phyloP scores from a whole-genome alignment of 192 early-diverging fungal species.

The Paraglomus brasilianum region DNA sequence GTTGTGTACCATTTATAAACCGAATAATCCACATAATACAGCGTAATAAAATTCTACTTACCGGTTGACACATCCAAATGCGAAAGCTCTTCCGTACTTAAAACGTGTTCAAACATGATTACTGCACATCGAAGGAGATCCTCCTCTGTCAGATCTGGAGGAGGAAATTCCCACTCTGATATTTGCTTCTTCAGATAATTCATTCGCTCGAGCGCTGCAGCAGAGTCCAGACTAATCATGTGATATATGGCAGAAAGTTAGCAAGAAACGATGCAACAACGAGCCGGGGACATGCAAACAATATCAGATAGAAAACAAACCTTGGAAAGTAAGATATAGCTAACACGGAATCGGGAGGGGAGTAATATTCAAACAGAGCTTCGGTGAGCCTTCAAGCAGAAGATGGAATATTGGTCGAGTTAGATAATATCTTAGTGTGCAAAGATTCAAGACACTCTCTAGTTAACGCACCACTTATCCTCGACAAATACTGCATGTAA shows the following conservation, averaged over 20 bases:
- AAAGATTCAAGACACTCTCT: neutral
- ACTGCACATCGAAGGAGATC: conserved; percentile 68
- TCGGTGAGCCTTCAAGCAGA: conserved; percentile 22
- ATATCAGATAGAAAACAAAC: neutral
- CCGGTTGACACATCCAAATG: conserved; percentile 57
- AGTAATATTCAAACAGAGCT: conserved; percentile 23
- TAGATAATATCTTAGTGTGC: neutral
- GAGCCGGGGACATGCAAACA: conserved; percentile 5
- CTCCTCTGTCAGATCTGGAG: conserved; percentile 59
- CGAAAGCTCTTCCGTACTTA: conserved; percentile 53
- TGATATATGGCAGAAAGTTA: conserved; percentile 34
- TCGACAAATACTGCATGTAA: conserved; percentile 42
- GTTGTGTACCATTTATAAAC: neutral
- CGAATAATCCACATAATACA: neutral
- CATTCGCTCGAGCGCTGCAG: conserved; percentile 34
- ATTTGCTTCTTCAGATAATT: conserved; percentile 54
- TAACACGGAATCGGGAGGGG: conserved; percentile 2
- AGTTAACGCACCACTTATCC: conserved; percentile 41
- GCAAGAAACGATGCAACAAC: neutral
- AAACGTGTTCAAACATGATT: conserved; percentile 67
- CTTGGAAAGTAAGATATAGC: conserved; percentile 29
- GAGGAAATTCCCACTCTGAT: conserved; percentile 68
- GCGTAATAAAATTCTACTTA: conserved; percentile 23
- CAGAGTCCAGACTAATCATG: conserved; percentile 38
- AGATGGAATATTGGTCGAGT: neutral